Conservation (phyloP, 495 filamentous ascomycete species). For the Amniculicola lignicola region DNA sequence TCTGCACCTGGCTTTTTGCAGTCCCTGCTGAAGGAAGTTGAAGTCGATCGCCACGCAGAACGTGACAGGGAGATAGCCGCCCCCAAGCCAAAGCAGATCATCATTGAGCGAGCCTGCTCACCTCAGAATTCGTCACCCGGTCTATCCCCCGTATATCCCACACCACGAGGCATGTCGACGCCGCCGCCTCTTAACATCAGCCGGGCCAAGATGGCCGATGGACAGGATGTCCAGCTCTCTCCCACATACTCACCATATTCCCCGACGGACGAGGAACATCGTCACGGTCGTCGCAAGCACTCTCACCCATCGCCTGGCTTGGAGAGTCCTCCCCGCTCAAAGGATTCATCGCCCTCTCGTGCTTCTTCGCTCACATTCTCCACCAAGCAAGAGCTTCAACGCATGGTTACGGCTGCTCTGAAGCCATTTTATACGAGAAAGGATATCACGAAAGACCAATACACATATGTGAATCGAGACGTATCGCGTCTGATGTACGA, state of each 20-base stretch:
- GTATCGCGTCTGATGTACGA: slow-evolving; percentile 86
- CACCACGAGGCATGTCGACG: slow-evolving; percentile 65
- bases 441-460: slow-evolving; percentile 74
- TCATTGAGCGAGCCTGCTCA: slow-evolving; percentile 45
- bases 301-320: slow-evolving; percentile 17
- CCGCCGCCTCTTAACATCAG: slow-evolving; percentile 64
- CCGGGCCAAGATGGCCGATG: slow-evolving; percentile 61
- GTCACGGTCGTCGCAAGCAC: slow-evolving; percentile 24
- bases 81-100: slow-evolving; percentile 28
- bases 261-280: slow-evolving; percentile 45
- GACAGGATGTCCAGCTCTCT: slow-evolving; percentile 43
- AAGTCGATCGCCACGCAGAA: slow-evolving; percentile 55
- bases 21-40: slow-evolving; percentile 81
- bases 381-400: slow-evolving; percentile 76
- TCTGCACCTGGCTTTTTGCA: slow-evolving; percentile 68
- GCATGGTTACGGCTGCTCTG: slow-evolving; percentile 72
- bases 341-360: slow-evolving; percentile 37
- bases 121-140: slow-evolving; percentile 67
- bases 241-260: slow-evolving; percentile 61
- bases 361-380: slow-evolving; percentile 58
- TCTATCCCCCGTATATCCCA: slow-evolving; percentile 67
- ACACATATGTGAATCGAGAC: slow-evolving; percentile 79
- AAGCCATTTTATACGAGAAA: slow-evolving; percentile 70
- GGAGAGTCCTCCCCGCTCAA: slow-evolving; percentile 30
- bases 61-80: slow-evolving; percentile 29